Evolutionary conservation across 768 basidiomycete genomes (phyloP).

Genomic region (Pulveroboletus frians): DNA sequence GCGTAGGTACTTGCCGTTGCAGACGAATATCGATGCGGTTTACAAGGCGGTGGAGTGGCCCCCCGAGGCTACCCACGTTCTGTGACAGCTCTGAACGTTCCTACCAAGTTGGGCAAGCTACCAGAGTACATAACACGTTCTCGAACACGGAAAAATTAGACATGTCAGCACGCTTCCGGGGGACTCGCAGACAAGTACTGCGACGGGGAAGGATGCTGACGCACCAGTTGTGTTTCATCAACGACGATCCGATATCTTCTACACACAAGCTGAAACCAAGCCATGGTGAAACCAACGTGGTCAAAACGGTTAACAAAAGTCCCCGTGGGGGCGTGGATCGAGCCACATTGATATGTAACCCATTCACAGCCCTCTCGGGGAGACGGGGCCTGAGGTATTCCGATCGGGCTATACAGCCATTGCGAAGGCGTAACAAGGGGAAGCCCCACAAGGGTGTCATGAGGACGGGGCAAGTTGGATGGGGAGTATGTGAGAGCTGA

Average conservation of each 20-base stretch:
- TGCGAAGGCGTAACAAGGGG: neutral
- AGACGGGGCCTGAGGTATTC: neutral
- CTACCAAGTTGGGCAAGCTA: conserved; percentile 2
- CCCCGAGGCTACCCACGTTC: conserved; percentile 4
- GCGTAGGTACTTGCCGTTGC: neutral
- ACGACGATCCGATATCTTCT: conserved; percentile 51
- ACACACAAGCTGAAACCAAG: conserved; percentile 63
- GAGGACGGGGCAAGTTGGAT: conserved; percentile 3
- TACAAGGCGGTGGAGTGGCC: conserved; percentile 5
- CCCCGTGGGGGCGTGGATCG: conserved; percentile 39
- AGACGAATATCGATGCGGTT: conserved; percentile 4
- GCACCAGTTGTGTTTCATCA: conserved; percentile 54
- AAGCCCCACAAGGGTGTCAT: neutral
- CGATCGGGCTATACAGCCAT: conserved; percentile 7
- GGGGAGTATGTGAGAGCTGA: conserved; percentile 48
- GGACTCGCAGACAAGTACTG: conserved; percentile 9
- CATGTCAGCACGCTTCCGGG: neutral
- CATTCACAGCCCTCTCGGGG: conserved; percentile 4
- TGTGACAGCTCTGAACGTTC: neutral
- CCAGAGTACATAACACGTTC: neutral
- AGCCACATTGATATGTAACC: conserved; percentile 2
- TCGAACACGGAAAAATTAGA: neutral
- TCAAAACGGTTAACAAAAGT: conserved; percentile 45
- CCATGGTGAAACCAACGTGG: conserved; percentile 39
- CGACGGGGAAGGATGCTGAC: conserved; percentile 62